Evolutionary conservation across 257 asterid genomes (phyloP), one percentile per base, ranked within the genome.

Genomic region (Nicotiana otophora): DNA sequence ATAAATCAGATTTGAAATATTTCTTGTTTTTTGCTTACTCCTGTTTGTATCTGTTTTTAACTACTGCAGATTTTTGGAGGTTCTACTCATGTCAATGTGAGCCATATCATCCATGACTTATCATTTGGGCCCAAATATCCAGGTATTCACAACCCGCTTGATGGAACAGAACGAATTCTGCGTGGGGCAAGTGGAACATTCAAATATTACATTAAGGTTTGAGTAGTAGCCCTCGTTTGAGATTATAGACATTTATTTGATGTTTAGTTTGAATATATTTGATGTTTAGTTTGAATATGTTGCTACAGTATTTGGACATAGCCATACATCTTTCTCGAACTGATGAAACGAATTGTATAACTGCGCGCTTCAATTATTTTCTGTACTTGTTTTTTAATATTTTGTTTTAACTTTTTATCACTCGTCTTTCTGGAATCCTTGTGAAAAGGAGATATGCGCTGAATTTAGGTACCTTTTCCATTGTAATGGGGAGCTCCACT

Each of bases 71-170:
- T 94, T 80, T 96, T 96, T 86, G 97, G 87, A 81, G 93, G 92
- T 69, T 77, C 98, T 69, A 90, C 90, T 86, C 98, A 89, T 92
- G 99, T 96, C 86, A 94, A 96, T 84, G 97, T 96, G 88, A 96
- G 99, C 84, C 99, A 94, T 86, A 78, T 92, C 82, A 94, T 96
- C 90, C 98, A 96, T 51, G 96, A 94, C 89, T 88, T 96, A 82
- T 94, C 98, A 42, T 94, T 96, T 88, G 99, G 99, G 82, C 98
- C 99, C 78, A 90, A 92, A 87, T 96, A 96, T 88, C 99, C 99
- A 68, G 98, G 99, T 67, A 89, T 93, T 81, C 98, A 94, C 87
- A 96, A 96, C 86, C 99, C 99, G 80, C 98, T 96, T 78, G 99
- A 96, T 88, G 99, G 88, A 90, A 94, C 97, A 10, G 67, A 54